Conservation (phyloP, 139 green algal genomes). For the Zygnema circumcarinatum region DNA sequence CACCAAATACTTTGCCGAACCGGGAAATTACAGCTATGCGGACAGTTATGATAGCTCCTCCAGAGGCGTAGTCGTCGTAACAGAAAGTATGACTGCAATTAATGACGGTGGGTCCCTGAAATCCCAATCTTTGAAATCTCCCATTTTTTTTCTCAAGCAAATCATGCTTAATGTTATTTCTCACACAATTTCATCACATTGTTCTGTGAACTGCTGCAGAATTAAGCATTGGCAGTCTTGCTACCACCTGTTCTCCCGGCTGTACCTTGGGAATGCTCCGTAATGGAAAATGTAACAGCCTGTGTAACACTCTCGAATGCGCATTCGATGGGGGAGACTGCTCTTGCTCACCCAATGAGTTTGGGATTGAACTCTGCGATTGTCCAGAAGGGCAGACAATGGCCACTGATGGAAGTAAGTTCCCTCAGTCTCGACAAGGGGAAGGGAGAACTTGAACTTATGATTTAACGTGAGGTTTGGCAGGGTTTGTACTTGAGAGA, state of each 20-base stretch:
- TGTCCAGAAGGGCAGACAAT: constrained; percentile 24
- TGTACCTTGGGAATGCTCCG: constrained; percentile 23
- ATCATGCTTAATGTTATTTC: too few species aligned
- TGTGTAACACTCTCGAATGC: constrained; percentile 25
- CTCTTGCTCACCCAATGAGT: background rate
- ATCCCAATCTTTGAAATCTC: background rate
- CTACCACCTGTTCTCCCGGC: background rate
- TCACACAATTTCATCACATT: too few species aligned
- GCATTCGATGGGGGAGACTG: constrained; percentile 45
- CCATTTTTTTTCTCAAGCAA: background rate
- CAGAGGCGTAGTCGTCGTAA: background rate
- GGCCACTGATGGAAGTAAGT: constrained; percentile 20
- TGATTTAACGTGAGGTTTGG: too few species aligned
- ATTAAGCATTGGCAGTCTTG: background rate
- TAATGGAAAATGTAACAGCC: constrained; percentile 37
- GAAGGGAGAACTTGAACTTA: too few species aligned
- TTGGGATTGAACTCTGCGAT: constrained; percentile 8
- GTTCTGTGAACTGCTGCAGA: too few species aligned
- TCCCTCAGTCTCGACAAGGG: too few species aligned
- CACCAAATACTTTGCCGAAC: constrained; percentile 14
- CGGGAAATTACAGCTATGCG: constrained; percentile 21
- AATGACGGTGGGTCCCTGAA: background rate
- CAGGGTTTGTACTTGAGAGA: background rate
- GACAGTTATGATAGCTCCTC: background rate
- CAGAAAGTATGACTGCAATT: background rate